Percentiles rank a stretch among this genome's conserved stretches.
Conservation (phyloP, 2,329 filamentous ascomycete genomes). For the Drechslerella dactyloides region DNA sequence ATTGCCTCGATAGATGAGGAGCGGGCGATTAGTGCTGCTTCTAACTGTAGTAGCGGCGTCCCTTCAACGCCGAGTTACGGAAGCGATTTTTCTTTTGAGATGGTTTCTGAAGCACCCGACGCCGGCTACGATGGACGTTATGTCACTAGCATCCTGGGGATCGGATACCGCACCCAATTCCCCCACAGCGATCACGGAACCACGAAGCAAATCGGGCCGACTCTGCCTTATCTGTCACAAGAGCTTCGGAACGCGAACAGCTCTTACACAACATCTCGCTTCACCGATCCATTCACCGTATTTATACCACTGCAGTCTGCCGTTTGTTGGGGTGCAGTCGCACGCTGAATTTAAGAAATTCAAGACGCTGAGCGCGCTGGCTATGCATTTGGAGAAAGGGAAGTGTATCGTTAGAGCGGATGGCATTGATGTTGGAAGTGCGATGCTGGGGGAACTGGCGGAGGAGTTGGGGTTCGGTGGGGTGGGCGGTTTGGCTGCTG, state of each 20-base stretch:
- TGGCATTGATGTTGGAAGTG: constrained; percentile 11
- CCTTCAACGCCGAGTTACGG: too few species aligned
- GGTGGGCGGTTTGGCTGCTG: background rate
- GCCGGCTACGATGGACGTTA: constrained; percentile 7
- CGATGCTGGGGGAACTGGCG: constrained; percentile 19
- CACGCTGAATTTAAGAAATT: constrained; percentile 5
- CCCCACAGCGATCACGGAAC: background rate
- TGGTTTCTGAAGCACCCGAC: background rate
- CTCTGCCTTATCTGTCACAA: constrained; percentile 14
- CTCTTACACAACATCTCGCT: constrained; percentile 8
- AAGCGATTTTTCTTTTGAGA: too few species aligned
- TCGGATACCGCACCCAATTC: background rate
- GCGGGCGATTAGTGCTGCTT: background rate
- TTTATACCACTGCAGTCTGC: constrained; percentile 20
- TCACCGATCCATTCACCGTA: constrained; percentile 17
- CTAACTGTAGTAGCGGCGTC: background rate
- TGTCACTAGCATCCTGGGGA: background rate
- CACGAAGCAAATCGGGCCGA: background rate
- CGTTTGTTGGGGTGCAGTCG: background rate
- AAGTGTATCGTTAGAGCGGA: constrained; percentile 11
- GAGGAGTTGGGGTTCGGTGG: constrained; percentile 20
- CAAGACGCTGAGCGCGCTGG: constrained; percentile 27
- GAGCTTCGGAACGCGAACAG: background rate
- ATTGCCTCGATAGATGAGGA: background rate
- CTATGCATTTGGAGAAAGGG: constrained; percentile 19